Evolutionary conservation across 169 alveolate genomes (phyloP).

Genomic region (Theileria luwenshuni): DNA sequence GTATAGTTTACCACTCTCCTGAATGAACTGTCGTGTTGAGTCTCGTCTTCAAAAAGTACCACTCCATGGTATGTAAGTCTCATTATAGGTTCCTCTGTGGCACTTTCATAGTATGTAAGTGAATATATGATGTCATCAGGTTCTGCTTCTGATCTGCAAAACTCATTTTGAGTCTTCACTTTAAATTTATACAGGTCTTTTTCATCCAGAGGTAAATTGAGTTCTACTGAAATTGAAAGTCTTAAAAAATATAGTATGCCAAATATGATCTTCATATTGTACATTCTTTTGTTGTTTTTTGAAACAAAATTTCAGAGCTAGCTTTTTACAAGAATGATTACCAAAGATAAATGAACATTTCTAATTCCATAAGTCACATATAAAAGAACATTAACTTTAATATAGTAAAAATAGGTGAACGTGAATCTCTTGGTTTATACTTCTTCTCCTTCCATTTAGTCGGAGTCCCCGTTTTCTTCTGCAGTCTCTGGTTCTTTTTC

Average conservation of each 20-base stretch:
- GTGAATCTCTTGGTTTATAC: no score
- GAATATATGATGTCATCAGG: constrained; percentile 1
- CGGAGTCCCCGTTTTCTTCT: no score
- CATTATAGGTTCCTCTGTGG: neutral
- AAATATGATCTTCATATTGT: no score
- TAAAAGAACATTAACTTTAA: no score
- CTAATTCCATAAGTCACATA: no score
- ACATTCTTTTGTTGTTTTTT: no score
- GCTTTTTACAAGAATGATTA: no score
- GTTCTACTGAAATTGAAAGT: neutral
- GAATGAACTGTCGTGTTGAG: neutral
- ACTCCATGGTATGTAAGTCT: neutral
- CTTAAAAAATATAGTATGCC: neutral
- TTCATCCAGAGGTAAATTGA: neutral
- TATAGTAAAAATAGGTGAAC: no score
- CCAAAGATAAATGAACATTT: no score
- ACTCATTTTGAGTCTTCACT: neutral
- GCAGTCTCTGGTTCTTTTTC: no score
- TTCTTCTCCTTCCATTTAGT: no score
- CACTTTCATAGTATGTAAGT: neutral
- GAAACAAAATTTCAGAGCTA: no score
- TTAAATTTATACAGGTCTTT: neutral
- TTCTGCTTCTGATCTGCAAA: neutral
- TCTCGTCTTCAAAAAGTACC: constrained; percentile 1
- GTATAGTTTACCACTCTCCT: neutral